Base-by-base conservation (phyloP, 176 grass and related monocot species). In the Tillandsia fasciculata region DNA sequence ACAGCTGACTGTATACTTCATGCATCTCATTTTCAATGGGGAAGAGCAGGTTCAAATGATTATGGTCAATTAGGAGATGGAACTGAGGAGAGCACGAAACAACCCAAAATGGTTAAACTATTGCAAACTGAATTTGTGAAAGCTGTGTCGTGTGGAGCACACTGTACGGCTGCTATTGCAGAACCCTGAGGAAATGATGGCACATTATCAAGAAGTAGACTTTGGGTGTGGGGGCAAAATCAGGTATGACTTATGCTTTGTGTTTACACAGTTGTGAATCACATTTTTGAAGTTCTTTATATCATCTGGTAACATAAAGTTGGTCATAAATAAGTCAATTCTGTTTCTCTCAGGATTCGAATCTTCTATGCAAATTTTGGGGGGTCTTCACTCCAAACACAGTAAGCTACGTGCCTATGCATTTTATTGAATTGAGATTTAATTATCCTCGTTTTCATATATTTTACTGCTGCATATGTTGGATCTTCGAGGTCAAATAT, bases 181-280 rank as follows among this genome's bases (percentile, higher is more conserved):
- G 93, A 97, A 79, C 86, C 88, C 77, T 74, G 86, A 78, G 74
- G 87, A 61, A 87, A 92, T 50, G 82, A 97, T 83, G 89, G 77
- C 52, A 83, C 84, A 0, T 26, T 75, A 69, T 91, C 92, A 7
- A 83, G 75, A 85, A 87, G 81, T 49, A 86, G 86, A 64, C 84
- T 97, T 58, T 97, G 86, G 88, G 79, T 97, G 53, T 97, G 93
- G 93, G 93, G 89, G 70, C 93, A 97, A 87, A 97, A 92, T 90
- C 93, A 97, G 84, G 93, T 92, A 77, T 76, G 51, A 18, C 14
- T 59, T 4, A 20, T 20, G 7, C 13, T 8, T 1, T 59, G 6
- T 17, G 12, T 59, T 59, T 4, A 4, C 54, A 59, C 20, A 15
- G 8, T 20, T 59, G n/a, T 59, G 54, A 59, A 17, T 33, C 29